phyloP scores from a whole-genome alignment of 169 alveolate species.

The Neospora caninum region DNA sequence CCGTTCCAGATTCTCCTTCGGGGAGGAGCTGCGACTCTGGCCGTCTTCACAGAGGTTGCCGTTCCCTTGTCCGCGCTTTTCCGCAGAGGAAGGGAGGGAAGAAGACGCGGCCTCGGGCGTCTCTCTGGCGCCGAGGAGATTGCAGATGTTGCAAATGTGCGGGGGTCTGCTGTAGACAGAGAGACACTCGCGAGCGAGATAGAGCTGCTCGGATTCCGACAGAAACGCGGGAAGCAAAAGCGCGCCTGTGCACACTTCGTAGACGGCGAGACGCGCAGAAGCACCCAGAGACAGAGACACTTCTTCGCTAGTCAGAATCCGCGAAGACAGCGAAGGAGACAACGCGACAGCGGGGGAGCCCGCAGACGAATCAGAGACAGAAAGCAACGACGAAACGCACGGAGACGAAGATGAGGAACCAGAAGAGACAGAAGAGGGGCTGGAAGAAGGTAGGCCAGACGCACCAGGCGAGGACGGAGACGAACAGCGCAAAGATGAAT shows the following conservation, averaged over 20 bases:
- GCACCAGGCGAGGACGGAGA: no score
- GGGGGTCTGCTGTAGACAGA: constrained; percentile 3
- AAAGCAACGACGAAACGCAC: no score
- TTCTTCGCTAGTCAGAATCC: background rate
- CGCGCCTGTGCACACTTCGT: constrained; percentile 1
- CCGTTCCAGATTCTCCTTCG: background rate
- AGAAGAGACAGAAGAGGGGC: background rate
- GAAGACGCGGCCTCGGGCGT: background rate
- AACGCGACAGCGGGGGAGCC: no score
- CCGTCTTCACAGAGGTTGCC: background rate
- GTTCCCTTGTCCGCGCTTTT: background rate
- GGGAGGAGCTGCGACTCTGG: no score
- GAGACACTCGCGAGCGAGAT: background rate
- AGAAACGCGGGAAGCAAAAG: constrained; percentile 8
- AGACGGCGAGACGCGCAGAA: background rate
- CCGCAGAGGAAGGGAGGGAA: background rate
- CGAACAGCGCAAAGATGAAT: no score
- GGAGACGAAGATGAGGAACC: no score
- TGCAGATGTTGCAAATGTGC: constrained; percentile 36
- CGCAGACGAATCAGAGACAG: no score
- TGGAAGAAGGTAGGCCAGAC: no score
- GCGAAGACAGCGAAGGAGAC: no score
- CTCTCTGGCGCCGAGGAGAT: background rate
- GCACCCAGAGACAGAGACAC: background rate
- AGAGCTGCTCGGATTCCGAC: constrained; percentile 30